Conservation (phyloP, 1,284 basidiomycete genomes). For the Ustilago sp. region DNA sequence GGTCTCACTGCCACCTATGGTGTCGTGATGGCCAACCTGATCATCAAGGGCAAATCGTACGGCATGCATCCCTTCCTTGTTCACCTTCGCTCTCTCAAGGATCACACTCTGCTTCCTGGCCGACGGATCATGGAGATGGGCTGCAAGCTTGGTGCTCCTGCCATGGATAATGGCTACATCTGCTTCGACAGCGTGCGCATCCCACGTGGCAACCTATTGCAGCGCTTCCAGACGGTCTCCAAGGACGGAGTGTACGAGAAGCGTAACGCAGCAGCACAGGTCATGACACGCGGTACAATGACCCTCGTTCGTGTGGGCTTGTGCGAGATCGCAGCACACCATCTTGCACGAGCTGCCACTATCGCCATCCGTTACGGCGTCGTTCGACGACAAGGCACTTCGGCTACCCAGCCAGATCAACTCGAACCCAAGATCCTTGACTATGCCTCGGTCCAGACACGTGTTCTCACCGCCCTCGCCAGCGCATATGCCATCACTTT, state of each 20-base stretch:
- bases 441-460: constrained; percentile 52
- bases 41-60: constrained; percentile 48
- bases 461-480: constrained; percentile 57
- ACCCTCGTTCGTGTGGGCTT: constrained; percentile 59
- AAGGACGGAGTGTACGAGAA: constrained; percentile 49
- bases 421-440: constrained; percentile 60
- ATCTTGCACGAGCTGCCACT: constrained; percentile 49
- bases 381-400: constrained; percentile 55
- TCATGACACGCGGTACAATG: constrained; percentile 60
- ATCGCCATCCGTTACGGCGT: constrained; percentile 57
- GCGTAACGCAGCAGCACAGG: constrained; percentile 50
- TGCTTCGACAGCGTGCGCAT: constrained; percentile 53
- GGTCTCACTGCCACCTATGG: constrained; percentile 59
- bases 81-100: constrained; percentile 49
- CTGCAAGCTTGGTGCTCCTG: constrained; percentile 54
- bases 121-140: constrained; percentile 56
- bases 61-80: constrained; percentile 65
- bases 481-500: constrained; percentile 57
- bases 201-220: constrained; percentile 46
- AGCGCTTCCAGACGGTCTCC: constrained; percentile 55
- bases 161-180: constrained; percentile 60
- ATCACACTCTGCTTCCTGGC: constrained; percentile 52
- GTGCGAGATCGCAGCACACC: constrained; percentile 59
- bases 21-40: constrained; percentile 57
- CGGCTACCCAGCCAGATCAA: constrained; percentile 27